Percentiles rank a stretch among this genome's conserved stretches.
These are phyloP conservation scores for Neopestalotiopsis sp. DNA, from an alignment of 2,329 filamentous ascomycete species.

Conservation along the genomic window DNA sequence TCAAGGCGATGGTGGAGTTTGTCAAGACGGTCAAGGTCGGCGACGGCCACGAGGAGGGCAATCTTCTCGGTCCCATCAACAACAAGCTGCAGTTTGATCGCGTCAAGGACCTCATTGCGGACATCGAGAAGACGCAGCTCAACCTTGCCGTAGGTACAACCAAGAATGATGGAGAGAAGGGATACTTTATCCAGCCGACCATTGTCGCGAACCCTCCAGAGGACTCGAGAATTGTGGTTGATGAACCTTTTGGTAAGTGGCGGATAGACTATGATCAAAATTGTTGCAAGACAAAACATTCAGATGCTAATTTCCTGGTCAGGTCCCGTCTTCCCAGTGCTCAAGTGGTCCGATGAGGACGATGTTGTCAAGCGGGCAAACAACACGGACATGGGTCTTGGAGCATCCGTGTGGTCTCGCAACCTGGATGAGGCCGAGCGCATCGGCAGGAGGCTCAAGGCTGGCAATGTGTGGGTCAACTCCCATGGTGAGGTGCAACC, in stretches of 20 bases:
- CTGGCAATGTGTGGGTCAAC: slow-evolving; percentile 61
- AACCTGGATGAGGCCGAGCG: slow-evolving; percentile 51
- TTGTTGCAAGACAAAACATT: no score
- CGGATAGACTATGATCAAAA: background rate
- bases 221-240: slow-evolving; percentile 58
- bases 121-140: slow-evolving; percentile 59
- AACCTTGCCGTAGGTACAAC: slow-evolving; percentile 57
- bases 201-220: slow-evolving; percentile 64
- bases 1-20: slow-evolving; percentile 45
- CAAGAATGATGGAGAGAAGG: slow-evolving; percentile 43
- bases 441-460: slow-evolving; percentile 53
- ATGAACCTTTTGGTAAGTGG: slow-evolving; percentile 64
- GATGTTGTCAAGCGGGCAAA: slow-evolving; percentile 54
- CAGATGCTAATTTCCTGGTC: background rate
- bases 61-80: slow-evolving; percentile 64
- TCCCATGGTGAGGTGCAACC: slow-evolving; percentile 44
- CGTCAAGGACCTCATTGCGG: slow-evolving; percentile 60
- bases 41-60: slow-evolving; percentile 34
- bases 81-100: slow-evolving; percentile 70
- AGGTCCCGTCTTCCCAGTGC: slow-evolving; percentile 46
- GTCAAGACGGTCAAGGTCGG: slow-evolving; percentile 50
- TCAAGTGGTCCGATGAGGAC: slow-evolving; percentile 48
- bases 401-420: slow-evolving; percentile 56
- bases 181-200: slow-evolving; percentile 64
- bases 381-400: slow-evolving; percentile 55